Percentiles rank a stretch among this genome's conserved stretches.
Evolutionary conservation across 2,329 filamentous ascomycete genomes (phyloP).

Genomic region (Raffaelea albimanens): DNA sequence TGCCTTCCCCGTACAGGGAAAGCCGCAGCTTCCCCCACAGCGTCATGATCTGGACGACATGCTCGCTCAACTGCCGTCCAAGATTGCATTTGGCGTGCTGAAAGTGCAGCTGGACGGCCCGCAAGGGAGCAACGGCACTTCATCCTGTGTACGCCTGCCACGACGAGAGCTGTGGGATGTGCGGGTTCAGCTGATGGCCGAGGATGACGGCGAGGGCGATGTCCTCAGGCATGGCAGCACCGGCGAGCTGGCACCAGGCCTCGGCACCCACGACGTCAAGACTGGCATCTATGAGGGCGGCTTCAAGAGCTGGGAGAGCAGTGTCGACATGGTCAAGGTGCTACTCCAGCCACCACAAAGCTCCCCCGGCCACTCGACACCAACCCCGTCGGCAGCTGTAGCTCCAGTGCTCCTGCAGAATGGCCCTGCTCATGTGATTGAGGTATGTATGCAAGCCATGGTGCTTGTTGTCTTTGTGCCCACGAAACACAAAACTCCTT

Average conservation of each 20-base stretch:
- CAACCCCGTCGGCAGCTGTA: slow-evolving; percentile 5
- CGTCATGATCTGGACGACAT: slow-evolving; percentile 40
- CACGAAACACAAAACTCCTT: neutral
- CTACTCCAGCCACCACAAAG: slow-evolving; percentile 33
- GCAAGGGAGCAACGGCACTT: slow-evolving; percentile 26
- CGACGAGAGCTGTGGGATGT: slow-evolving; percentile 76
- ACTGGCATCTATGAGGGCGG: slow-evolving; percentile 79
- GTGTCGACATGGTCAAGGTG: slow-evolving; percentile 68
- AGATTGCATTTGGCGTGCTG: slow-evolving; percentile 60
- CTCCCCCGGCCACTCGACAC: slow-evolving; percentile 10
- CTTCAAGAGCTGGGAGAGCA: slow-evolving; percentile 87
- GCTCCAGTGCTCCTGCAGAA: slow-evolving; percentile 14
- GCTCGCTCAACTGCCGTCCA: slow-evolving; percentile 56
- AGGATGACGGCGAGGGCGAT: slow-evolving; percentile 49
- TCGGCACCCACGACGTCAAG: slow-evolving; percentile 65
- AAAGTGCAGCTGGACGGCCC: slow-evolving; percentile 45
- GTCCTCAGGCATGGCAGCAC: slow-evolving; percentile 21
- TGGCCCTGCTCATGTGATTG: slow-evolving; percentile 36
- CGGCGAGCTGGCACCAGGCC: slow-evolving; percentile 32
- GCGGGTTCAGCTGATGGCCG: slow-evolving; percentile 70
- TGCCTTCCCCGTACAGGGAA: slow-evolving; percentile 54
- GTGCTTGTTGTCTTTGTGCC: neutral
- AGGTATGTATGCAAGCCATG: slow-evolving; percentile 31
- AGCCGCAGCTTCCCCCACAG: slow-evolving; percentile 47
- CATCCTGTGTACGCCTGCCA: slow-evolving; percentile 41